Percentiles rank a stretch among this genome's conserved stretches.
Conservation (phyloP, 805 yeast species). For the Candida insectalens region DNA sequence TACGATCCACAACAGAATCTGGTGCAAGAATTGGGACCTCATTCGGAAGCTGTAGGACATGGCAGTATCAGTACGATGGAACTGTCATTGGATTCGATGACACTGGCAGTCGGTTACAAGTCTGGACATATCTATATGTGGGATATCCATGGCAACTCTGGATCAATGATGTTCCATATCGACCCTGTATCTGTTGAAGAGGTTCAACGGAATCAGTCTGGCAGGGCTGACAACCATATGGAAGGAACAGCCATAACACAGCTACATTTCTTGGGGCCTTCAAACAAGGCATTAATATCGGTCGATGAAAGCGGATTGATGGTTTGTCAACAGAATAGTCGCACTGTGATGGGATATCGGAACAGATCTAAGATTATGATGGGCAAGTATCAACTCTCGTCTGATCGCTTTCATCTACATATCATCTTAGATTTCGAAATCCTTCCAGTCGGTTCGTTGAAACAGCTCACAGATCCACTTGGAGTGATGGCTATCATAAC, state of each 20-base stretch:
- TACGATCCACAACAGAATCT: slow-evolving; percentile 63
- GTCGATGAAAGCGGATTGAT: slow-evolving; percentile 50
- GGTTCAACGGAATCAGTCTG: slow-evolving; percentile 9
- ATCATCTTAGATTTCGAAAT: slow-evolving; percentile 32
- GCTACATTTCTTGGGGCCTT: slow-evolving; percentile 36
- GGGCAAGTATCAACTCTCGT: slow-evolving; percentile 32
- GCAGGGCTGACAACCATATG: slow-evolving; percentile 25
- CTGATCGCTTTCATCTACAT: slow-evolving; percentile 1
- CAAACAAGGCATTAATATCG: slow-evolving; percentile 47
- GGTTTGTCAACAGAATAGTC: slow-evolving; percentile 53
- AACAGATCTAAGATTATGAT: slow-evolving; percentile 38
- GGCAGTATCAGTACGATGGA: slow-evolving; percentile 47
- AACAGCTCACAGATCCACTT: slow-evolving; percentile 43
- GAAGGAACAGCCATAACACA: slow-evolving; percentile 30
- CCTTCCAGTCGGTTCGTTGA: slow-evolving; percentile 52
- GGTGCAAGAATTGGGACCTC: slow-evolving; percentile 27
- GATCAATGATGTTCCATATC: slow-evolving; percentile 20
- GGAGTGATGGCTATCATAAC: slow-evolving; percentile 57
- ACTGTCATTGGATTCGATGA: slow-evolving; percentile 59
- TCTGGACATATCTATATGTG: slow-evolving; percentile 62
- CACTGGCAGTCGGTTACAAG: slow-evolving; percentile 58
- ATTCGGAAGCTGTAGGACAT: slow-evolving; percentile 8
- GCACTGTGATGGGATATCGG: slow-evolving; percentile 43
- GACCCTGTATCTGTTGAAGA: slow-evolving; percentile 20
- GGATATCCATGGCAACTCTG: slow-evolving; percentile 39